phyloP scores from a whole-genome alignment of 2,329 filamentous ascomycete genomes.

The Dendrostoma leiphaemia region DNA sequence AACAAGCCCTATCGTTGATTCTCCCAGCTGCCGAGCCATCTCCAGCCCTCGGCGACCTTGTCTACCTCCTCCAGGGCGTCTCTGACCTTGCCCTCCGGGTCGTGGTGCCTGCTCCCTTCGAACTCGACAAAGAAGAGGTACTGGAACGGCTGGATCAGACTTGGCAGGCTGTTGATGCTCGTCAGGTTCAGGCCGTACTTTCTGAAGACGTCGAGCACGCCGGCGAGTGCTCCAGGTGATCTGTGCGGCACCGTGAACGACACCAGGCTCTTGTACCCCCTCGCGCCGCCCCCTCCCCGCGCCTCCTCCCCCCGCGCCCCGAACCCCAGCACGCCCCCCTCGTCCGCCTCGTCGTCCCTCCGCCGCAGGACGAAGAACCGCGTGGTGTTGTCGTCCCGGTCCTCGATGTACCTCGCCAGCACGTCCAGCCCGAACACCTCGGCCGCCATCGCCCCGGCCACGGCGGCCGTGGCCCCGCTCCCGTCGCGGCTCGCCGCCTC shows the following conservation, averaged over 20 bases:
- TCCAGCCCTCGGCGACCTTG: constrained; percentile 57
- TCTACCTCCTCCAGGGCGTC: constrained; percentile 58
- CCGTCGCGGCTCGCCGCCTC: constrained; percentile 66
- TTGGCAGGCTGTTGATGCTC: constrained; percentile 85
- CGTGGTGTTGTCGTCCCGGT: constrained; percentile 73
- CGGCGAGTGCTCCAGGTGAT: constrained; percentile 77
- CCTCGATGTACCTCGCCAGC: constrained; percentile 69
- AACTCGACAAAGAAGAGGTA: constrained; percentile 97
- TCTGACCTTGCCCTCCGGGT: constrained; percentile 57
- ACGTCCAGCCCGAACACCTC: constrained; percentile 65
- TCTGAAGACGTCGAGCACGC: constrained; percentile 77
- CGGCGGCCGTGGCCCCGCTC: constrained; percentile 66
- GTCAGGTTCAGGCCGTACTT: constrained; percentile 75
- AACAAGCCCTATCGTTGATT: constrained; percentile 24
- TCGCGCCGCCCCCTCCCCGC: background rate
- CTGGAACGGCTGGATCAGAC: constrained; percentile 72
- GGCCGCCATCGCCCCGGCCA: constrained; percentile 74
- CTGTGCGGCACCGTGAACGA: constrained; percentile 80
- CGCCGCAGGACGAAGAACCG: constrained; percentile 68
- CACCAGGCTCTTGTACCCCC: constrained; percentile 67
- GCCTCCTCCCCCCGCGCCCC: background rate
- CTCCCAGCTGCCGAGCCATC: constrained; percentile 71
- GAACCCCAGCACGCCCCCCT: too few relatives aligned
- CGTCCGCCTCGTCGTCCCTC: background rate
- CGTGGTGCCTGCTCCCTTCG: constrained; percentile 56